Percentiles rank a stretch among this genome's conserved stretches.
phyloP scores from a whole-genome alignment of 495 filamentous ascomycete species.

The Hyaloscypha variabilis region DNA sequence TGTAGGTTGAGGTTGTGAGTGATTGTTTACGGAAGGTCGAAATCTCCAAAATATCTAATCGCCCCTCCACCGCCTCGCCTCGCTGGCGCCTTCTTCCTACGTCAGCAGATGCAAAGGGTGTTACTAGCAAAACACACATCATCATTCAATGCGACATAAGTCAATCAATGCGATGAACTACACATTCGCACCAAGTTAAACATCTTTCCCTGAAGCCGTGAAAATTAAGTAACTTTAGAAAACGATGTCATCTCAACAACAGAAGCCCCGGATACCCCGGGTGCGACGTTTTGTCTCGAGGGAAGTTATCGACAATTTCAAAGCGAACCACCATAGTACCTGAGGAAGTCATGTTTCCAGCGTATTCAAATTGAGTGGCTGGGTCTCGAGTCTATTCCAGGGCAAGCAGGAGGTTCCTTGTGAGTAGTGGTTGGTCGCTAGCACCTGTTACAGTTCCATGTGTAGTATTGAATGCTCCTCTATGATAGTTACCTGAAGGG shows the following conservation, averaged over 20 bases:
- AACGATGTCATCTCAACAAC: background rate
- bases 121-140: background rate
- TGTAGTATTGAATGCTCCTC: no score
- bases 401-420: no score
- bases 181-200: background rate
- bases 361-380: no score
- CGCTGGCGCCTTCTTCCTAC: conserved; percentile 6
- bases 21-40: conserved; percentile 12
- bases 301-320: no score
- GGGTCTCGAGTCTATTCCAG: no score
- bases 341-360: no score
- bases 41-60: conserved; percentile 9
- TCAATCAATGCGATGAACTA: conserved; percentile 1
- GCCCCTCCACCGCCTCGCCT: conserved; percentile 12
- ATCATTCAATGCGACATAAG: background rate
- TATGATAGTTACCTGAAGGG: no score
- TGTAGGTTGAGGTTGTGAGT: conserved; percentile 11
- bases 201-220: background rate
- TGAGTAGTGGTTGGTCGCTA: no score
- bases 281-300: background rate
- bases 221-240: background rate
- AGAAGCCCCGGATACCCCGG: background rate
- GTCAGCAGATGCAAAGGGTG: conserved; percentile 13
- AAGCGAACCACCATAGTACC: no score
- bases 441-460: no score